Conservation (phyloP, 192 early-diverging fungal genomes). For the Backusella mclennaniae region DNA sequence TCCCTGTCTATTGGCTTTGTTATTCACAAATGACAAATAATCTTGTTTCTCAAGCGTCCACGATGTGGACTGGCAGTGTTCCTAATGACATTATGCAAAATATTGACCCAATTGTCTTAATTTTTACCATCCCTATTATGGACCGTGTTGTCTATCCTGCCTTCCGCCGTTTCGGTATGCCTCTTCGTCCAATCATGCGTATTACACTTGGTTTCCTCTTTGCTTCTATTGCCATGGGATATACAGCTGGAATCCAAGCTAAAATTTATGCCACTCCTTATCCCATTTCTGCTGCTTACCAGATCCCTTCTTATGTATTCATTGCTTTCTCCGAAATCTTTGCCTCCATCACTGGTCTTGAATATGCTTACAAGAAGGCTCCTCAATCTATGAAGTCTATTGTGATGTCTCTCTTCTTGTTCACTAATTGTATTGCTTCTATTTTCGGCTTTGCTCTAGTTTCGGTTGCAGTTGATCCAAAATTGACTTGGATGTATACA, state of each 20-base stretch:
- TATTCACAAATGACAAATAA: slow-evolving; percentile 65
- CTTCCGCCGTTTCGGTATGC: slow-evolving; percentile 47
- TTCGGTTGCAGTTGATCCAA: slow-evolving; percentile 54
- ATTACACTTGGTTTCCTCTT: slow-evolving; percentile 68
- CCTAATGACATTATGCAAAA: slow-evolving; percentile 69
- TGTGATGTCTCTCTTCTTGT: slow-evolving; percentile 67
- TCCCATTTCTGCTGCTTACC: slow-evolving; percentile 47
- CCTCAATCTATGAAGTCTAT: slow-evolving; percentile 63
- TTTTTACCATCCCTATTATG: slow-evolving; percentile 70
- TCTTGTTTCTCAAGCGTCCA: slow-evolving; percentile 59
- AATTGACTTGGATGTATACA: slow-evolving; percentile 52
- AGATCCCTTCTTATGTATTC: slow-evolving; percentile 57
- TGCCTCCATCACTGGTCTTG: slow-evolving; percentile 67
- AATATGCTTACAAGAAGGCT: slow-evolving; percentile 67
- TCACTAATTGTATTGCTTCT: slow-evolving; percentile 52
- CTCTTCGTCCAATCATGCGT: slow-evolving; percentile 58
- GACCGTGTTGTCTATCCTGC: slow-evolving; percentile 60
- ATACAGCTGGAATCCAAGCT: slow-evolving; percentile 58
- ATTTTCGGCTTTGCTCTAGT: slow-evolving; percentile 57
- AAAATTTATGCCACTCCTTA: slow-evolving; percentile 63
- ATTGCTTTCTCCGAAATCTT: slow-evolving; percentile 68
- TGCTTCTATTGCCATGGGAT: slow-evolving; percentile 56
- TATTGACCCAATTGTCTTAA: slow-evolving; percentile 61
- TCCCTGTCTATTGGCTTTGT: slow-evolving; percentile 73
- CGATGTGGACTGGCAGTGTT: slow-evolving; percentile 54